These are phyloP conservation scores for Alternaria conjuncta DNA, from an alignment of 2,329 filamentous ascomycete genomes.

Conservation along the genomic window DNA sequence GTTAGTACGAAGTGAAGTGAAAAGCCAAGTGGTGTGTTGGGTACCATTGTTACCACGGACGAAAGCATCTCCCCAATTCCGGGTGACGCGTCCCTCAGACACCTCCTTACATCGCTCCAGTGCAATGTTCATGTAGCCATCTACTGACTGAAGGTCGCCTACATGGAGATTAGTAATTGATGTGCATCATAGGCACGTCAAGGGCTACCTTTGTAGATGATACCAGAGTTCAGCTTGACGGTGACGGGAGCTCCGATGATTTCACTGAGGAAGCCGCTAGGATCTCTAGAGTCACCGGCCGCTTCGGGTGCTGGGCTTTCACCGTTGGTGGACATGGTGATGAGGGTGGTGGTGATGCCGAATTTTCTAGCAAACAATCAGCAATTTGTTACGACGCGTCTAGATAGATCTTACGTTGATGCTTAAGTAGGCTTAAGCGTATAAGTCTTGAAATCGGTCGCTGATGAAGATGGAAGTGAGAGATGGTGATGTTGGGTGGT, in stretches of 20 bases:
- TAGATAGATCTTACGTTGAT: background rate
- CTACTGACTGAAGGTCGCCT: slow-evolving; percentile 96
- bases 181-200: slow-evolving; percentile 1
- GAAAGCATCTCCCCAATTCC: slow-evolving; percentile 92
- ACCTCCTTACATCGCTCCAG: slow-evolving; percentile 94
- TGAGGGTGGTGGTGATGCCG: background rate
- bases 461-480: background rate
- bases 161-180: slow-evolving; percentile 10
- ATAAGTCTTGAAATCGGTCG: background rate
- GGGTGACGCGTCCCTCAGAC: slow-evolving; percentile 81
- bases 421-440: background rate
- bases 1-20: slow-evolving; percentile 12
- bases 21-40: background rate
- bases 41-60: slow-evolving; percentile 94
- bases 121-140: slow-evolving; percentile 99
- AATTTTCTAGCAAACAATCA: background rate
- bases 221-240: slow-evolving; percentile 98
- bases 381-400: background rate
- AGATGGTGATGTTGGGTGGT: slow-evolving; percentile 3
- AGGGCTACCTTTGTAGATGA: slow-evolving; percentile 86
- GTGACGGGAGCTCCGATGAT: slow-evolving; percentile 94
- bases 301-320: slow-evolving; percentile 61
- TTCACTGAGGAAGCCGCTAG: slow-evolving; percentile 88
- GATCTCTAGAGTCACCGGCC: slow-evolving; percentile 80
- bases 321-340: slow-evolving; percentile 65